Evolutionary conservation across 768 basidiomycete genomes (phyloP), one percentile per base, ranked within the genome.

Genomic region (Tulasnella sp.): DNA sequence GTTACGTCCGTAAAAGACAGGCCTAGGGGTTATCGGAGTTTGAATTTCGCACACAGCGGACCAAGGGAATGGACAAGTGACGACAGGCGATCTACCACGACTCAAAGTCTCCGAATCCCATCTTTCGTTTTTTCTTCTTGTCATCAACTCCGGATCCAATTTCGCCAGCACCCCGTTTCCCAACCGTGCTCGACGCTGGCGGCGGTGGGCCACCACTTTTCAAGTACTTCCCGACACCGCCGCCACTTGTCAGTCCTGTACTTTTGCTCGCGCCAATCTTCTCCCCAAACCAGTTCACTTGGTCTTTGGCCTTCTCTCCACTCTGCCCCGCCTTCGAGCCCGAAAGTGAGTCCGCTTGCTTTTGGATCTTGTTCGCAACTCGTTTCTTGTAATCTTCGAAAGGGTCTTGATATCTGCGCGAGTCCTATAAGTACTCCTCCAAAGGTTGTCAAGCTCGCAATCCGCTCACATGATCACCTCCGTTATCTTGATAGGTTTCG

Each of bases 61-160:
- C 8, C 47, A 52, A n/a, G 14, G 40, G 40, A 40, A 52, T 52
- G 14, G 2, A 1, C 52, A 22, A 29, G 26, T 6, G 22, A 59
- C n/a, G 32, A n/a, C 5, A 4, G 9, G 8, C 2, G 26, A 12
- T 22, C 35, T 65, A 72, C 75, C 65, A 71, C 40, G 65, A n/a
- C 8, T 89, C 88, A 72, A 95, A 95, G 78, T 94, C 84, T n/a
- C 95, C 95, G 80, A 98, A 98, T 1, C 95, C 95, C 42, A 89
- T 79, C 75, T 86, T 89, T 76, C 90, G 86, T 81, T 90, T 91
- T 84, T 95, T 96, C 79, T 89, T 90, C 70, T 81, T 80, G 40
- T 89, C 86, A 65, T 86, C 85, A 19, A 62, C 71, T 2, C 75
- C 77, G 39, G 73, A 70, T 35, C 36, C 62, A 62, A 67, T 69